A percentile compares a stretch with the other conserved stretches of the same genome.
Conservation (phyloP, 2,329 filamentous ascomycete species). For the Aspergillus terreus region DNA sequence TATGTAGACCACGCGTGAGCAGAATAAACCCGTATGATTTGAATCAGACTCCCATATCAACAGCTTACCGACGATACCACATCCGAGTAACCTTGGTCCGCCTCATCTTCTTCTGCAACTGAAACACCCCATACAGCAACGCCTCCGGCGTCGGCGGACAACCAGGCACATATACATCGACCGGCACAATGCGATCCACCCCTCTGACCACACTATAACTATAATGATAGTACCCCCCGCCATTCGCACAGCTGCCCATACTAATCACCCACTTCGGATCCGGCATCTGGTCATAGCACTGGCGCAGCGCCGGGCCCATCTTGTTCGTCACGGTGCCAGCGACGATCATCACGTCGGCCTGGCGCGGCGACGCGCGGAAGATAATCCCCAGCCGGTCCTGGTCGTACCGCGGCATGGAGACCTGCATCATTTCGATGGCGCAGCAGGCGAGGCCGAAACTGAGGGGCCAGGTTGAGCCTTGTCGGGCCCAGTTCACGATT, state of each 20-base stretch:
- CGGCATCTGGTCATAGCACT: conserved; percentile 95
- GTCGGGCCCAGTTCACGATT: conserved; percentile 82
- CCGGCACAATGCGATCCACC: conserved; percentile 76
- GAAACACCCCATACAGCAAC: conserved; percentile 66
- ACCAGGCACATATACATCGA: conserved; percentile 80
- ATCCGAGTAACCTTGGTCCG: conserved; percentile 53
- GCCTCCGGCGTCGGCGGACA: conserved; percentile 60
- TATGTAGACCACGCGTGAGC: no score
- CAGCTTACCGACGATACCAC: conserved; percentile 46
- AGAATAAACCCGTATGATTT: no score
- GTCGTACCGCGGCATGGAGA: conserved; percentile 85
- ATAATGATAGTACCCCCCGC: conserved; percentile 85
- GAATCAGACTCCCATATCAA: no score
- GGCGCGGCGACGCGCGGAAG: conserved; percentile 81
- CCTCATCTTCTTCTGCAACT: conserved; percentile 76
- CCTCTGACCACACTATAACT: conserved; percentile 75
- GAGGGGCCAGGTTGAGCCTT: conserved; percentile 87
- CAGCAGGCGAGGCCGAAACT: conserved; percentile 89
- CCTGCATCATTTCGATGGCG: conserved; percentile 91
- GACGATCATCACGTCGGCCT: conserved; percentile 91
- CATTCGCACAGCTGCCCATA: conserved; percentile 84
- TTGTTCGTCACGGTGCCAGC: conserved; percentile 93
- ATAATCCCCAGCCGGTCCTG: conserved; percentile 87
- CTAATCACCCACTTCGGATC: conserved; percentile 85
- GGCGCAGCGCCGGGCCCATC: conserved; percentile 86